Percentiles rank a stretch among this genome's conserved stretches.
Conservation (phyloP, 176 grass and related monocot genomes). For the Avena atlantica region DNA sequence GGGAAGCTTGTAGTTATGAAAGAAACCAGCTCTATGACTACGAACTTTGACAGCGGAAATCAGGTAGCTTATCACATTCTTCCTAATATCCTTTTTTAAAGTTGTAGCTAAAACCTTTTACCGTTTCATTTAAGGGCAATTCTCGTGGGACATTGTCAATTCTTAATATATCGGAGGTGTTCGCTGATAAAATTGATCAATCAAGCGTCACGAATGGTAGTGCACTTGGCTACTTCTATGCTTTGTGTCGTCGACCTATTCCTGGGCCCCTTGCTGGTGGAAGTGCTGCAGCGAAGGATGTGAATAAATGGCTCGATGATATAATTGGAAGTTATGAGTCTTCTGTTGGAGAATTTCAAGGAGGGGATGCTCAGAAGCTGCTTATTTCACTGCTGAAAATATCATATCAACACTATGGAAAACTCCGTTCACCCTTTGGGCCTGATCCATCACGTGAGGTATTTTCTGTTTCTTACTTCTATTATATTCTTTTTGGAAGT, state of each 20-base stretch:
- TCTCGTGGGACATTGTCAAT: conserved; percentile 59
- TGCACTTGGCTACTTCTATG: conserved; percentile 68
- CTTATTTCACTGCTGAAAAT: conserved; percentile 88
- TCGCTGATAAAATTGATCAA: conserved; percentile 64
- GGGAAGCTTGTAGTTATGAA: conserved; percentile 85
- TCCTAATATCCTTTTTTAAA: conserved; percentile 22
- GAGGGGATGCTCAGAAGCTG: conserved; percentile 71
- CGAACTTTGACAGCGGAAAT: conserved; percentile 60
- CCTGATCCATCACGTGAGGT: conserved; percentile 82
- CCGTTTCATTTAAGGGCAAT: conserved; percentile 56
- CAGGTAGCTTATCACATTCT: conserved; percentile 54
- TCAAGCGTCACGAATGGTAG: conserved; percentile 49
- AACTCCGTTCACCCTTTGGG: conserved; percentile 94
- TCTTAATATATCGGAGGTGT: conserved; percentile 66
- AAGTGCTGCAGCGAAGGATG: conserved; percentile 80
- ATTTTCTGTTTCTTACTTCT: conserved; percentile 31
- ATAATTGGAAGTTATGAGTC: conserved; percentile 61
- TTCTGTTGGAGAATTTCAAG: conserved; percentile 57
- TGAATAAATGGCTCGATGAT: conserved; percentile 97
- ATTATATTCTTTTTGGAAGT: background rate
- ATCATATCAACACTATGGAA: conserved; percentile 88
- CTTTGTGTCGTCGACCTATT: conserved; percentile 67
- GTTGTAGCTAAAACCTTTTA: conserved; percentile 39
- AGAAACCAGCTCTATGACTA: conserved; percentile 59
- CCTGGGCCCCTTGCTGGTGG: conserved; percentile 93